Conservation (phyloP, 1,284 basidiomycete species). For the Xanthoconium separans region DNA sequence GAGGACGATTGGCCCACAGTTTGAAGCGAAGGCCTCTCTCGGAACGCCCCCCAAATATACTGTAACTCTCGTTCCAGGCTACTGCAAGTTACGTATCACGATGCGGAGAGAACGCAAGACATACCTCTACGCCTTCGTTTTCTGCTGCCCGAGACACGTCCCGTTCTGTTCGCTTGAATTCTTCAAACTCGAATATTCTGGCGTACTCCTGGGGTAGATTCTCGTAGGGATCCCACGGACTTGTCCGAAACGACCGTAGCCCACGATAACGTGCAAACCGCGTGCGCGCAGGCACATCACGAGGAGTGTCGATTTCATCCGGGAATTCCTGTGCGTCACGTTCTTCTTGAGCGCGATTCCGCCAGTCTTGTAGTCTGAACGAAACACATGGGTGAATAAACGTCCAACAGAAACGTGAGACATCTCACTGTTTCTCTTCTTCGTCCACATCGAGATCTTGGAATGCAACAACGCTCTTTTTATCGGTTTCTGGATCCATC, state of each 20-base stretch:
- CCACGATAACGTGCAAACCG: constrained; percentile 95
- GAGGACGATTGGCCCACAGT: constrained; percentile 60
- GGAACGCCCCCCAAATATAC: constrained; percentile 76
- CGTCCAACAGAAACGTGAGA: background rate
- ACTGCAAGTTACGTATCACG: background rate
- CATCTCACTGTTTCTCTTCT: constrained; percentile 76
- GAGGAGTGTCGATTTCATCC: constrained; percentile 97
- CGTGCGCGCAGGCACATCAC: constrained; percentile 79
- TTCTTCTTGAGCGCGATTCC: constrained; percentile 66
- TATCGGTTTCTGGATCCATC: constrained; percentile 62
- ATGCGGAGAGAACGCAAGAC: background rate
- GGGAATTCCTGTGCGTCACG: constrained; percentile 86
- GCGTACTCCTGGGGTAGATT: constrained; percentile 94
- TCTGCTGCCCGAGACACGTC: constrained; percentile 68
- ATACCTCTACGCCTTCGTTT: constrained; percentile 63
- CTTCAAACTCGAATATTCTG: constrained; percentile 96
- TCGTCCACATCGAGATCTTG: constrained; percentile 81
- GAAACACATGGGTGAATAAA: constrained; percentile 7
- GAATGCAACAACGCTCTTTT: constrained; percentile 54
- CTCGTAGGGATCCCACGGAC: constrained; percentile 97
- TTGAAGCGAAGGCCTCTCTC: constrained; percentile 40
- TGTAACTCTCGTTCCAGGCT: constrained; percentile 82
- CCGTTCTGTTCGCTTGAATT: constrained; percentile 85
- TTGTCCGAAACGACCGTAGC: constrained; percentile 89
- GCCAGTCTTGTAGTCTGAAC: constrained; percentile 67